phyloP scores from a whole-genome alignment of 2,329 filamentous ascomycete species.

The Epichloe aotearoae region DNA sequence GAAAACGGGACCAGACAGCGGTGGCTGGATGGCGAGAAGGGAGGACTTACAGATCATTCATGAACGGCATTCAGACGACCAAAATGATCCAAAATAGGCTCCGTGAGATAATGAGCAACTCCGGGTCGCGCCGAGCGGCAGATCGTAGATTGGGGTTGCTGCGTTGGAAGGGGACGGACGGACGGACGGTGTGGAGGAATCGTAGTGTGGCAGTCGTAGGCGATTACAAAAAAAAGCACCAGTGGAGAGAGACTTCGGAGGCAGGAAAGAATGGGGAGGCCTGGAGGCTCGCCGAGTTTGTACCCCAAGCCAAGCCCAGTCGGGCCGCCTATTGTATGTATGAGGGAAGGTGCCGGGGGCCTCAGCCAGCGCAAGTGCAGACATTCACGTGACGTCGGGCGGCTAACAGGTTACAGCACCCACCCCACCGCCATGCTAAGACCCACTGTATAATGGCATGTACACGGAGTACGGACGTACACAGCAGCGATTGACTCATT shows the following conservation, averaged over 20 bases:
- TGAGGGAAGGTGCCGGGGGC: not conserved
- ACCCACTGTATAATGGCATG: no score
- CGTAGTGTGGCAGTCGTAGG: conserved; percentile 8
- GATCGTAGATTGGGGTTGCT: conserved; percentile 14
- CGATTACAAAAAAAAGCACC: conserved; percentile 20
- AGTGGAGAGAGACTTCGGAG: conserved; percentile 18
- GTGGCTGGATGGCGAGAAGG: conserved; percentile 7
- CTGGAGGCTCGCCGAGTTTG: conserved; percentile 12
- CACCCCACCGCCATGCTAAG: not conserved
- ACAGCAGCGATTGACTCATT: no score
- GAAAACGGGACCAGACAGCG: conserved; percentile 12
- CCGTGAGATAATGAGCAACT: not conserved
- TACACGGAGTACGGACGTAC: not conserved
- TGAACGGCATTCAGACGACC: conserved; percentile 26
- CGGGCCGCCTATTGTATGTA: not conserved
- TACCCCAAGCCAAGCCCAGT: conserved; percentile 13
- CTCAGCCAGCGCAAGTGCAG: not conserved
- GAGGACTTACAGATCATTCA: conserved; percentile 39
- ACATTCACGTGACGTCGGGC: not conserved
- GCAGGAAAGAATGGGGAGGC: conserved; percentile 27
- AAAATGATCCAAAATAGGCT: conserved; percentile 13
- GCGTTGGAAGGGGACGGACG: conserved; percentile 21
- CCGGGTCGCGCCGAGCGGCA: conserved; percentile 4
- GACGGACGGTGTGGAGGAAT: conserved; percentile 17
- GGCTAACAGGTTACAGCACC: not conserved